Evolutionary conservation across 1,284 basidiomycete species (phyloP), one percentile per base, ranked within the genome.

Genomic region (Marasmius oreades): DNA sequence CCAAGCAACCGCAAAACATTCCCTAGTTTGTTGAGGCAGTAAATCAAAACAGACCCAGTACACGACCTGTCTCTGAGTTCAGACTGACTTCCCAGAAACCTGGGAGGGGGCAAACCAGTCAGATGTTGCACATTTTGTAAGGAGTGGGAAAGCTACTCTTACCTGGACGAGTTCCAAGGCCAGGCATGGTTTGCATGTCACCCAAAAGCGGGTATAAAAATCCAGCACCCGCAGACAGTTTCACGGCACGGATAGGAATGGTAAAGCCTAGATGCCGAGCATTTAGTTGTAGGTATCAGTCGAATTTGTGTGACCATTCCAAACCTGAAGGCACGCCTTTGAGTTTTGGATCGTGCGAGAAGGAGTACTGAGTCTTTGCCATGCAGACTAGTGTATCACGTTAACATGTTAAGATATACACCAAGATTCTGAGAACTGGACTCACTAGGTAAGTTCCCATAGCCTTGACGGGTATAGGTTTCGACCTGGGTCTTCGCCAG

Each of bases 121-220:
- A 75, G 77, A 60, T 11, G 47, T 20, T 42, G 28, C 14, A 16
- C 10, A n/a, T 26, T 26, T 39, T n/a, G 53, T 51, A 26, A 37
- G 36, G 39, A 6, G 20, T 24, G 33, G n/a, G 48, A 18, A 26
- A 47, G 10, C 52, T 42, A 18, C 22, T 59, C 72, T 64, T 72
- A 80, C 93, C 93, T 64, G 95, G 95, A 60, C 95, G 87, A 58
- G 95, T 98, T 28, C 89, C 93, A 43, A 98, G 81, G 62, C 96
- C 96, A 43, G 97, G 96, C 94, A 99, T 97, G 58, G 95, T 98
- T 71, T 93, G 91, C 92, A 96, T 95, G 71, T 94, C 92, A 51
- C 93, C 93, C 36, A 95, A 84, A 61, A 98, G 84, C 37, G 95
- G 95, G 74, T 97, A 98, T 62, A 99, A 76, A 84, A 99, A 97